Percentiles rank a stretch among this genome's conserved stretches.
These are phyloP conservation scores for Colletotrichum viniferum DNA, from an alignment of 2,329 filamentous ascomycete genomes.

Conservation along the genomic window DNA sequence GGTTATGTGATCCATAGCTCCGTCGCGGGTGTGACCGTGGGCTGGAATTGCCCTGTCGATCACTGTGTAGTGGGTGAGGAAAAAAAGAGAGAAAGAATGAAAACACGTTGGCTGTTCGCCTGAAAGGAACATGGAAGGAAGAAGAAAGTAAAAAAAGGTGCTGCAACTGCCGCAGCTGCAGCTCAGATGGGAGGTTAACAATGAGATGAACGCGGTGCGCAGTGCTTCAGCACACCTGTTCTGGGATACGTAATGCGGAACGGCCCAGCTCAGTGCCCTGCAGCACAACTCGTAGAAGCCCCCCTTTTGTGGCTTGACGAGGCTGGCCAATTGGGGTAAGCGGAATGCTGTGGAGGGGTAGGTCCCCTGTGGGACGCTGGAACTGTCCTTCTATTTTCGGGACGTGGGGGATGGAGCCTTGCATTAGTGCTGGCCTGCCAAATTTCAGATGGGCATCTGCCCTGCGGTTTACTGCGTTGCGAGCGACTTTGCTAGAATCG, in stretches of 20 bases:
- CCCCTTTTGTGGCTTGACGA: conserved; percentile 14
- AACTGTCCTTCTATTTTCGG: background rate
- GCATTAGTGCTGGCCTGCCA: conserved; percentile 1
- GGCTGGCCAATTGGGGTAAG: conserved; percentile 1
- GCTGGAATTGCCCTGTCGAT: background rate
- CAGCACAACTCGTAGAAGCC: background rate
- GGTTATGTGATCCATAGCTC: conserved; percentile 9
- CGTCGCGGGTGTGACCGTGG: background rate
- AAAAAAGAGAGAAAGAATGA: background rate
- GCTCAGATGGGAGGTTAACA: background rate
- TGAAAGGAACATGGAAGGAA: background rate
- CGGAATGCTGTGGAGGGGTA: background rate
- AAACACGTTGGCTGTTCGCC: background rate
- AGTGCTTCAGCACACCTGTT: background rate
- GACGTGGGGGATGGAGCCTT: conserved; percentile 15
- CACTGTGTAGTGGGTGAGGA: background rate
- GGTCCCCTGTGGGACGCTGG: background rate
- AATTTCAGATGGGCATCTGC: background rate
- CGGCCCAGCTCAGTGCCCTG: background rate
- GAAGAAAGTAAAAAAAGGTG: background rate
- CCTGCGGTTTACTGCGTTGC: background rate
- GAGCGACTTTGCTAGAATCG: background rate
- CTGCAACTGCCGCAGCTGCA: conserved; percentile 13
- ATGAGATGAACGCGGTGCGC: background rate
- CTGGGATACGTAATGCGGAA: conserved; percentile 21